Percentiles rank a stretch among this genome's conserved stretches.
phyloP scores from a whole-genome alignment of 73 alveolate genomes.

The Paramecium pentaurelia region DNA sequence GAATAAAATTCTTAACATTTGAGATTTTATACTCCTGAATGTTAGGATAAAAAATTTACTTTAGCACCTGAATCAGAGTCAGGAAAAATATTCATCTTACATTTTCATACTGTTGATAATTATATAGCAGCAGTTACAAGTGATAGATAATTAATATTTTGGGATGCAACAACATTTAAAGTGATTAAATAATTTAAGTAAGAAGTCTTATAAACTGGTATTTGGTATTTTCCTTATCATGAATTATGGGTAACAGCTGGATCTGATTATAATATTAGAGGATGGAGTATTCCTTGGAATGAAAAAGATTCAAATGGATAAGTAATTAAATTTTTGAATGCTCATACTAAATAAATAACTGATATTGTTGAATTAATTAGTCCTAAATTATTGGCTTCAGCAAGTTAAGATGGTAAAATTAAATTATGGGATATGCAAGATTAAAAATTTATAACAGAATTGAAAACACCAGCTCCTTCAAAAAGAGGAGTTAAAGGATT shows the following conservation, averaged over 20 bases:
- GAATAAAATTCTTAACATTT: slow-evolving; percentile 70
- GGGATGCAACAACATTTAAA: slow-evolving; percentile 75
- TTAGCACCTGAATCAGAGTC: slow-evolving; percentile 57
- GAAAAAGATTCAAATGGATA: slow-evolving; percentile 74
- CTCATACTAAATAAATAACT: slow-evolving; percentile 83
- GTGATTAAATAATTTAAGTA: slow-evolving; percentile 67
- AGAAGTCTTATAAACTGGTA: slow-evolving; percentile 72
- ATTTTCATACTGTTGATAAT: slow-evolving; percentile 52
- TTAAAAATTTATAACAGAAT: slow-evolving; percentile 72
- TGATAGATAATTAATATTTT: slow-evolving; percentile 74
- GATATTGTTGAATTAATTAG: slow-evolving; percentile 83
- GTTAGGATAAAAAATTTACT: slow-evolving; percentile 57
- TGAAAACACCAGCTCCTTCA: slow-evolving; percentile 78
- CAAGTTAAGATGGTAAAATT: slow-evolving; percentile 88
- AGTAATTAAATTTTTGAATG: slow-evolving; percentile 64
- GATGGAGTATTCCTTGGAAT: slow-evolving; percentile 73
- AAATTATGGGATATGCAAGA: slow-evolving; percentile 83
- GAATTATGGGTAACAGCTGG: slow-evolving; percentile 95
- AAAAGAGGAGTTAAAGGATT: slow-evolving; percentile 85
- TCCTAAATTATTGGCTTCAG: slow-evolving; percentile 90
- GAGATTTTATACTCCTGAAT: slow-evolving; percentile 69
- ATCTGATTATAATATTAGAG: slow-evolving; percentile 72
- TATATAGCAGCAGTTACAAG: slow-evolving; percentile 77
- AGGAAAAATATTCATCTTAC: slow-evolving; percentile 43
- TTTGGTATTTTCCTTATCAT: slow-evolving; percentile 89